A percentile compares a stretch with the other conserved stretches of the same genome.
phyloP scores from a whole-genome alignment of 169 alveolate genomes.

The Cryptosporidium sp. region DNA sequence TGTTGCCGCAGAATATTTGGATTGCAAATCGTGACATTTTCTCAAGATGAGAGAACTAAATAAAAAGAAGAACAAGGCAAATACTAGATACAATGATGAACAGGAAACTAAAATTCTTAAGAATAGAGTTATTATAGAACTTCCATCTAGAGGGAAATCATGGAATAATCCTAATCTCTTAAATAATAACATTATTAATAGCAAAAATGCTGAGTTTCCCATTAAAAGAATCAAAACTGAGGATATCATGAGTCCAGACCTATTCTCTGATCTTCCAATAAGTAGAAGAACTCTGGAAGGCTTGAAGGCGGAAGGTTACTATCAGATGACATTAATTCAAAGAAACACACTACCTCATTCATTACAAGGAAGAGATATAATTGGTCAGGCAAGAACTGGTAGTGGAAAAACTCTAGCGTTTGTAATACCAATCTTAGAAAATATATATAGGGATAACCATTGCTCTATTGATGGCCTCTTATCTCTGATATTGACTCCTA shows the following conservation, averaged over 20 bases:
- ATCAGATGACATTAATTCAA: slow-evolving; percentile 90
- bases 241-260: slow-evolving; percentile 77
- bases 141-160: slow-evolving; percentile 36
- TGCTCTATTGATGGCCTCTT: slow-evolving; percentile 84
- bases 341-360: slow-evolving; percentile 90
- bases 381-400: slow-evolving; percentile 92
- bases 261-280: slow-evolving; percentile 90
- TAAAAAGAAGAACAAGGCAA: slow-evolving; percentile 45
- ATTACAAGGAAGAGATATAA: slow-evolving; percentile 90
- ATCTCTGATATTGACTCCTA: slow-evolving; percentile 89
- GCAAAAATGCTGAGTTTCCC: not conserved
- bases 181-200: not conserved
- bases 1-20: slow-evolving; percentile 13
- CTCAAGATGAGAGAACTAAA: slow-evolving; percentile 8
- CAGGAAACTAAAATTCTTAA: slow-evolving; percentile 63
- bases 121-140: slow-evolving; percentile 71
- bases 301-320: slow-evolving; percentile 83
- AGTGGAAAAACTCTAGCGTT: slow-evolving; percentile 94
- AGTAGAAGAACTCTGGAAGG: slow-evolving; percentile 86
- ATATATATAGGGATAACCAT: slow-evolving; percentile 82
- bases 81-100: slow-evolving; percentile 72
- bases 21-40: slow-evolving; percentile 43
- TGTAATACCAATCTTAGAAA: slow-evolving; percentile 91
- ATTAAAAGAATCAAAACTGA: slow-evolving; percentile 11
- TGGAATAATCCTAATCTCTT: slow-evolving; percentile 49